Percentiles rank a stretch among this genome's conserved stretches.
These are phyloP conservation scores for Pestalotiopsis sp. DNA, from an alignment of 2,329 filamentous ascomycete species.

Conservation along the genomic window DNA sequence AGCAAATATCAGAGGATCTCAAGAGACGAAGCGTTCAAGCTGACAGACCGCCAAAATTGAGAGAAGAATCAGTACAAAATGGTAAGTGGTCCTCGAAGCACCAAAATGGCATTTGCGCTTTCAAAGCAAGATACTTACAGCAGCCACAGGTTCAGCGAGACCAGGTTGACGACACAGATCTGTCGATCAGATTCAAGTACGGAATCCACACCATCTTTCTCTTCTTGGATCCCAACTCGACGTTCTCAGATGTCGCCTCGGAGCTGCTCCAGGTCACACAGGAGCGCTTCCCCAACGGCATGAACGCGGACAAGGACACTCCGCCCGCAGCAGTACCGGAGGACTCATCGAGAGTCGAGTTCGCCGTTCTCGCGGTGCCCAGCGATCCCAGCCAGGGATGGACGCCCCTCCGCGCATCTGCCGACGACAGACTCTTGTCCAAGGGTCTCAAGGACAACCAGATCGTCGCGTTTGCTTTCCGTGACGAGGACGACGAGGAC, in stretches of 20 bases:
- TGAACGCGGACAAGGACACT: conserved; percentile 36
- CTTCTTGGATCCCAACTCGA: conserved; percentile 60
- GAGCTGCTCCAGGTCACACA: conserved; percentile 61
- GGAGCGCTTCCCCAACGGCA: conserved; percentile 58
- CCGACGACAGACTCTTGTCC: conserved; percentile 40
- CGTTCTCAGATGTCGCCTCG: conserved; percentile 59
- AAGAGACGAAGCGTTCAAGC: too few relatives aligned
- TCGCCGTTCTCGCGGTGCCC: conserved; percentile 46
- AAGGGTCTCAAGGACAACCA: conserved; percentile 50
- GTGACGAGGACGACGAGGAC: conserved; percentile 38
- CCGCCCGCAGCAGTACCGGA: conserved; percentile 40
- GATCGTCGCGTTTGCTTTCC: conserved; percentile 52
- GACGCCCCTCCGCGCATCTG: conserved; percentile 44
- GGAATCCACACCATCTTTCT: conserved; percentile 72
- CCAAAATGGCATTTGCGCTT: neutral
- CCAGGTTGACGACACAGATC: conserved; percentile 26
- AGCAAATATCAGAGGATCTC: too few relatives aligned
- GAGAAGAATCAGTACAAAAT: neutral
- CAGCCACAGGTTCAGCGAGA: conserved; percentile 9
- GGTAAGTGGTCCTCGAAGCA: neutral
- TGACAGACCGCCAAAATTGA: too few relatives aligned
- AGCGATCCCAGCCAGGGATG: conserved; percentile 52
- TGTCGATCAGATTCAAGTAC: conserved; percentile 72
- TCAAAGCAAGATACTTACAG: neutral
- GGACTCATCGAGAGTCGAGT: conserved; percentile 46